A percentile compares a stretch with the other conserved stretches of the same genome.
Evolutionary conservation across 495 filamentous ascomycete genomes (phyloP).

Genomic region (Podospora sp.): DNA sequence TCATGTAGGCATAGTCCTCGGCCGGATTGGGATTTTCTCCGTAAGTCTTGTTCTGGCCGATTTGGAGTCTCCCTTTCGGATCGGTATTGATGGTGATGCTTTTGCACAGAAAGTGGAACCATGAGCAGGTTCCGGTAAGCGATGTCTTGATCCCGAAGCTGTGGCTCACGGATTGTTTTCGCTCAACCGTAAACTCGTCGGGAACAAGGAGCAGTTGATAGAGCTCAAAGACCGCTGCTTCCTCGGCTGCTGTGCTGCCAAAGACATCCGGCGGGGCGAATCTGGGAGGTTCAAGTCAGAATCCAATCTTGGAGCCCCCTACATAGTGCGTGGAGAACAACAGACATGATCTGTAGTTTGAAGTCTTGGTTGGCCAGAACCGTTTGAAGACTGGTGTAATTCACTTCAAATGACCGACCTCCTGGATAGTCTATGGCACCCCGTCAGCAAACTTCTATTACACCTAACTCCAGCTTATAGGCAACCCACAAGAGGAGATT

Average conservation of each 20-base stretch:
- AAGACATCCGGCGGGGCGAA: background rate
- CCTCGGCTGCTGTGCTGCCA: background rate
- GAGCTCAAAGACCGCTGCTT: background rate
- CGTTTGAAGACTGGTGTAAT: background rate
- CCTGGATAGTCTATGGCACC: background rate
- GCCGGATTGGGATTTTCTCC: background rate
- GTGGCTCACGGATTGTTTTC: constrained; percentile 22
- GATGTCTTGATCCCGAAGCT: constrained; percentile 22
- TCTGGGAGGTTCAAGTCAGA: too few species aligned
- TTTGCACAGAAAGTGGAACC: constrained; percentile 33
- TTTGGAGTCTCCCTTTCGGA: background rate
- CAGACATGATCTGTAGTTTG: background rate
- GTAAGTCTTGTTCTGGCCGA: background rate
- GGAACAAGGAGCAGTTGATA: constrained; percentile 18
- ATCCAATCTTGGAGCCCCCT: too few species aligned
- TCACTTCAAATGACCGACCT: background rate
- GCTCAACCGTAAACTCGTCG: constrained; percentile 18
- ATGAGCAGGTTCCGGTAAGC: constrained; percentile 5
- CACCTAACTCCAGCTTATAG: background rate
- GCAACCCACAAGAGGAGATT: background rate
- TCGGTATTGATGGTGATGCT: constrained; percentile 16
- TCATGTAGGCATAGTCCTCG: background rate
- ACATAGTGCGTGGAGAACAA: too few species aligned
- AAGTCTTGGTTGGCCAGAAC: background rate
- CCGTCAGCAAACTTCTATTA: background rate